Evolutionary conservation across 192 early-diverging fungal genomes (phyloP).

Genomic region (Chytriomyces confervae): DNA sequence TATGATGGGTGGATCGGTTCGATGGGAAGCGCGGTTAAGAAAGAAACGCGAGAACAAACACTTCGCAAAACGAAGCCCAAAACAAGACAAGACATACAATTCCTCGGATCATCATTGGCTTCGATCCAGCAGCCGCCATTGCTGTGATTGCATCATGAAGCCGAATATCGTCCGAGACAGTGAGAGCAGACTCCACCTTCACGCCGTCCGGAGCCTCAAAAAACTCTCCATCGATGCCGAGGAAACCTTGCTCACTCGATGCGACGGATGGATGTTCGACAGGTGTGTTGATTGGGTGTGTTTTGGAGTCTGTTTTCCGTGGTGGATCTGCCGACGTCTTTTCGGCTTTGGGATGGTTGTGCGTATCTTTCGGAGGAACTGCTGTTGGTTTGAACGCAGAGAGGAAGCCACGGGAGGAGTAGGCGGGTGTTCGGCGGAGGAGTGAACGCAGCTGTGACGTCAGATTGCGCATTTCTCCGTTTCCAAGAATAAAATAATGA

Average conservation of each 20-base stretch:
- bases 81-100: slow-evolving; percentile 2
- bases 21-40: background rate
- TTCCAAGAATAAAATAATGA: background rate
- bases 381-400: background rate
- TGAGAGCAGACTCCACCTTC: background rate
- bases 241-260: background rate
- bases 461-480: background rate
- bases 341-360: background rate
- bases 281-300: background rate
- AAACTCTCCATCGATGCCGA: slow-evolving; percentile 15
- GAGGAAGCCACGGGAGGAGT: background rate
- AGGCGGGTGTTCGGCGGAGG: background rate
- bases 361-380: background rate
- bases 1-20: background rate
- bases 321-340: background rate
- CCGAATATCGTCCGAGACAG: background rate
- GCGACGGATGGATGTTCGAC: background rate
- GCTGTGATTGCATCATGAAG: background rate
- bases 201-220: background rate
- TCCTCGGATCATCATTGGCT: slow-evolving; percentile 14
- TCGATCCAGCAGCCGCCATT: slow-evolving; percentile 6
- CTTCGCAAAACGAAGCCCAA: too few relatives aligned
- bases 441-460: background rate
- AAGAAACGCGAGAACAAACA: too few relatives aligned
- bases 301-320: background rate